Evolutionary conservation across 208 protist species (phyloP).

Genomic region (Blechomonas ayalai): DNA sequence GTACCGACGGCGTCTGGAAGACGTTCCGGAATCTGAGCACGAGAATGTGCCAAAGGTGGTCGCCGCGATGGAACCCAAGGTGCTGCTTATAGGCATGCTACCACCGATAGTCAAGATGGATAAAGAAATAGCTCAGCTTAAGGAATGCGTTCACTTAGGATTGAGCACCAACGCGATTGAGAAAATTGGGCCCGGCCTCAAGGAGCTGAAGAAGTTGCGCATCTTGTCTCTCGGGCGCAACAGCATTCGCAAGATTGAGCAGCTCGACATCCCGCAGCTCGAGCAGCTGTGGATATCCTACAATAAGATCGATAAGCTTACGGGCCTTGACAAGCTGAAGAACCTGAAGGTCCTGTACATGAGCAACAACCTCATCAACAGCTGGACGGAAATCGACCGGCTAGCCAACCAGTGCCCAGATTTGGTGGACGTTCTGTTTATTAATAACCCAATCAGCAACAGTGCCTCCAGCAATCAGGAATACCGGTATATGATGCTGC

Average conservation of each 20-base stretch:
- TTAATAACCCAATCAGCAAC: slow-evolving; percentile 91
- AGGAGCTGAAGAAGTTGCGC: slow-evolving; percentile 89
- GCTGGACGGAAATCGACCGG: slow-evolving; percentile 92
- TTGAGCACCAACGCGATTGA: slow-evolving; percentile 94
- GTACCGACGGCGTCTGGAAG: slow-evolving; percentile 30
- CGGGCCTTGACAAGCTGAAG: slow-evolving; percentile 90
- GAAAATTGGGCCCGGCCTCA: slow-evolving; percentile 88
- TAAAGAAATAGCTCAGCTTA: slow-evolving; percentile 79
- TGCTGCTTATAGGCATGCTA: slow-evolving; percentile 84
- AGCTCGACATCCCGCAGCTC: slow-evolving; percentile 91
- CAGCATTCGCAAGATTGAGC: slow-evolving; percentile 93
- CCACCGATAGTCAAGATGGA: slow-evolving; percentile 94
- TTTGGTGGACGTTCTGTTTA: slow-evolving; percentile 87
- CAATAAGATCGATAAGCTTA: slow-evolving; percentile 94
- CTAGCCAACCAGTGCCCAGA: slow-evolving; percentile 89
- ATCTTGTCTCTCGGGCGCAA: slow-evolving; percentile 93
- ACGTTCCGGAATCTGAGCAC: slow-evolving; percentile 40
- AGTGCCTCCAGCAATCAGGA: slow-evolving; percentile 63
- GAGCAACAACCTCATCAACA: slow-evolving; percentile 93
- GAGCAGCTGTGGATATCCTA: slow-evolving; percentile 95
- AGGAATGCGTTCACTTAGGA: slow-evolving; percentile 85
- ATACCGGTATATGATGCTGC: slow-evolving; percentile 83
- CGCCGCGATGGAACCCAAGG: slow-evolving; percentile 68
- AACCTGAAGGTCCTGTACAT: slow-evolving; percentile 90
- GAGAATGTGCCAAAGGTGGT: slow-evolving; percentile 55